A percentile compares a stretch with the other conserved stretches of the same genome.
These are phyloP conservation scores for Crinitomyces ghanaensis DNA, from an alignment of 805 yeast species.

Conservation along the genomic window DNA sequence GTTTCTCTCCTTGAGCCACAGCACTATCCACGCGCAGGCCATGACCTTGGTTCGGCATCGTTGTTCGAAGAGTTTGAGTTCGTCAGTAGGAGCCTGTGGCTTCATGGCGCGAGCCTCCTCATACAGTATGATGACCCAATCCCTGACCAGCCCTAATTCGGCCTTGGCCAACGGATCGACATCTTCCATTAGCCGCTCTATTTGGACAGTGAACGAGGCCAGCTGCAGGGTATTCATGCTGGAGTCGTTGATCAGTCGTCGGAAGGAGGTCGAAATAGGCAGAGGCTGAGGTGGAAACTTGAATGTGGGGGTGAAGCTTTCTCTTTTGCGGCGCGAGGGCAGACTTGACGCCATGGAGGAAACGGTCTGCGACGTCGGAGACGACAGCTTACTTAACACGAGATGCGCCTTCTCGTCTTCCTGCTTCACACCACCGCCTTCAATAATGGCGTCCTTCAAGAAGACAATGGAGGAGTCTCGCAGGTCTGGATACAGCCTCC, in stretches of 20 bases:
- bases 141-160: constrained; percentile 4
- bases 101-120: constrained; percentile 11
- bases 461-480: constrained; percentile 25
- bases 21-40: constrained; percentile 10
- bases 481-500: constrained; percentile 22
- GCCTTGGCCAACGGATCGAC: not conserved
- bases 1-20: constrained; percentile 6
- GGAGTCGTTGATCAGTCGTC: constrained; percentile 16
- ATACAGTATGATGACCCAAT: constrained; percentile 6
- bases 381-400: not conserved
- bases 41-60: constrained; percentile 5
- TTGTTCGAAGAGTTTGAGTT: constrained; percentile 3
- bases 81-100: constrained; percentile 1
- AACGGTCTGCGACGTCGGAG: not conserved
- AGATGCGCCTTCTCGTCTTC: constrained; percentile 3
- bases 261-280: constrained; percentile 4
- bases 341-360: constrained; percentile 1
- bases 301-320: constrained; percentile 2
- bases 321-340: constrained; percentile 4
- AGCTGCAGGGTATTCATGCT: constrained; percentile 22
- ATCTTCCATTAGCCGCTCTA: constrained; percentile 17
- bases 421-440: constrained; percentile 20
- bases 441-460: no score
- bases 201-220: constrained; percentile 22
- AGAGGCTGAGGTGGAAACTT: constrained; percentile 3